Evolutionary conservation across 2,329 filamentous ascomycete species (phyloP).

Genomic region (Paramyrothecium sp.): DNA sequence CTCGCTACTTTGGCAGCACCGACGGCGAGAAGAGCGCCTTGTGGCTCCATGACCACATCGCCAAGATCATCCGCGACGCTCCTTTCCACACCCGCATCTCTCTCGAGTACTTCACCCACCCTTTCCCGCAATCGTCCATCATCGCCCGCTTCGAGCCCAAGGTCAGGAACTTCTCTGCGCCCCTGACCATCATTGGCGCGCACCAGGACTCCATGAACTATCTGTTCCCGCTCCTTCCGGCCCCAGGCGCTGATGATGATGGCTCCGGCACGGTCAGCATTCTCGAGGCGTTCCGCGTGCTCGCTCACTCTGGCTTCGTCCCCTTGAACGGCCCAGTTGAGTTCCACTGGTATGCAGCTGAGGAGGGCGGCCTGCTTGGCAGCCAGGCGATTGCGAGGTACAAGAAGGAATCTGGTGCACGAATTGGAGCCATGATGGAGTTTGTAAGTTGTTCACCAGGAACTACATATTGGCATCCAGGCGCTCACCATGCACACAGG

Average conservation of each 20-base stretch:
- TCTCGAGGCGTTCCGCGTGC: conserved; percentile 66
- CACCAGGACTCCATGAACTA: conserved; percentile 76
- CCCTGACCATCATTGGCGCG: conserved; percentile 58
- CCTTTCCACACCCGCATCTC: conserved; percentile 35
- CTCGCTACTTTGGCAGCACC: conserved; percentile 49
- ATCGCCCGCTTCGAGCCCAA: conserved; percentile 62
- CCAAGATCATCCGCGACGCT: conserved; percentile 28
- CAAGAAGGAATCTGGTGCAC: conserved; percentile 60
- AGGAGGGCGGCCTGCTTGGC: conserved; percentile 65
- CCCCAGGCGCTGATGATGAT: conserved; percentile 73
- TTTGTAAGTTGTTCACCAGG: conserved; percentile 21
- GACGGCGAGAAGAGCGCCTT: conserved; percentile 28
- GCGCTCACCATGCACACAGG: conserved; percentile 46
- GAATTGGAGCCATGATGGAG: conserved; percentile 74
- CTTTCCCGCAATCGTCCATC: conserved; percentile 69
- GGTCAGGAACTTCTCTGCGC: conserved; percentile 28
- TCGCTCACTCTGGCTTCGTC: conserved; percentile 45
- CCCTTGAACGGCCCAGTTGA: conserved; percentile 51
- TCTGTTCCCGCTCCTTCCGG: conserved; percentile 65
- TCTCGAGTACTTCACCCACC: conserved; percentile 56
- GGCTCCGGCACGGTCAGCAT: conserved; percentile 72
- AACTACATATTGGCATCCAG: background rate
- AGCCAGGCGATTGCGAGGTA: conserved; percentile 68
- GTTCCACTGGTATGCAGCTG: conserved; percentile 80
- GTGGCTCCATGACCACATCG: conserved; percentile 34